Conservation (phyloP, 306 rosid genomes). For the Styphnolobium japonicum region DNA sequence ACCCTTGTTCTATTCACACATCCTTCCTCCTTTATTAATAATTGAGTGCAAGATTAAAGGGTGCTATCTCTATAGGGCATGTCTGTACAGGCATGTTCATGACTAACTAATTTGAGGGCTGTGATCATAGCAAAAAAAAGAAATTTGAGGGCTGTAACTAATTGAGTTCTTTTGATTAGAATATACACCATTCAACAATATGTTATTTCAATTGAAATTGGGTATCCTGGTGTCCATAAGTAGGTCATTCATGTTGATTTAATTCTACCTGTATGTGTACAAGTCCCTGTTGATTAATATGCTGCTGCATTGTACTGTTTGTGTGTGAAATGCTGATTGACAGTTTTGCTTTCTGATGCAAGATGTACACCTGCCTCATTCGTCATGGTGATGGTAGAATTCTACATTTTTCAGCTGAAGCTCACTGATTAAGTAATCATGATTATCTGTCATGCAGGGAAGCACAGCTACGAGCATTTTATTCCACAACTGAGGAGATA, state of each 20-base stretch:
- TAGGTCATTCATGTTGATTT: slow-evolving; percentile 14
- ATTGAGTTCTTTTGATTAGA: slow-evolving; percentile 12
- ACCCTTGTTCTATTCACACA: not conserved
- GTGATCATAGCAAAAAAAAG: not conserved
- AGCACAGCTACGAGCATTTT: slow-evolving; percentile 86
- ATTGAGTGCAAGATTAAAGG: not conserved
- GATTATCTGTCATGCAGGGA: slow-evolving; percentile 54
- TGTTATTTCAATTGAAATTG: not conserved
- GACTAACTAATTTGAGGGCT: not conserved
- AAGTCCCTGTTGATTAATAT: not conserved
- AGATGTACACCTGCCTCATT: not conserved
- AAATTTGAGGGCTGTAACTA: not conserved
- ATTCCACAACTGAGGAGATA: slow-evolving; percentile 95
- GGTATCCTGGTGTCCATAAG: slow-evolving; percentile 7
- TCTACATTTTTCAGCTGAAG: slow-evolving; percentile 32
- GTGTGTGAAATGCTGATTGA: not conserved
- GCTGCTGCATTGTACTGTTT: slow-evolving; percentile 3
- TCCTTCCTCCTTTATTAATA: not conserved
- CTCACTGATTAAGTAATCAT: slow-evolving; percentile 13
- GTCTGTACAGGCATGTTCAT: not conserved
- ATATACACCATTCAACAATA: not conserved
- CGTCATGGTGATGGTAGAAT: slow-evolving; percentile 3
- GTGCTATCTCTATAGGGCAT: not conserved
- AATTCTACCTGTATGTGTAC: not conserved
- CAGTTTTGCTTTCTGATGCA: slow-evolving; percentile 22